Evolutionary conservation across 2,329 filamentous ascomycete species (phyloP), one percentile per base, ranked within the genome.

Genomic region (Anthostomella pinea): DNA sequence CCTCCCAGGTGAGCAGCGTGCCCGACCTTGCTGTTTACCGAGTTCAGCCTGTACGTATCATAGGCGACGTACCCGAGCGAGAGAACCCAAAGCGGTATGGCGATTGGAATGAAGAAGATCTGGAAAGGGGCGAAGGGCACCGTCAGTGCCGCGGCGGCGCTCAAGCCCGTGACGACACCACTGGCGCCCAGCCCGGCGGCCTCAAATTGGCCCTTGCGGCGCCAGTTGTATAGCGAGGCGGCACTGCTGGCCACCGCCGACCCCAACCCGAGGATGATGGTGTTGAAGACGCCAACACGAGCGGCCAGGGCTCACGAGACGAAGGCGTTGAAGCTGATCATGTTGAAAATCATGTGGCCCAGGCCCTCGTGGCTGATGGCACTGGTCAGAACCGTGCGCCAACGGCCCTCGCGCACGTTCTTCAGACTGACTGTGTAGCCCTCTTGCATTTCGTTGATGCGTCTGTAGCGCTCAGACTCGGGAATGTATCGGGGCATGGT

Each of bases 1-100:
- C 52, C 52, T 3, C 52, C 52, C 2, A 55, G 37, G 22, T 55
- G 52, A 9, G 49, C 52, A 7, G 52, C 49, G 27, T 55, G 50
- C 5, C 49, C 52, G 14, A 52, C 38, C n/a, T n/a, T n/a, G n/a
- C n/a, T n/a, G n/a, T n/a, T n/a, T n/a, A n/a, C n/a, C n/a, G n/a
- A n/a, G n/a, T n/a, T n/a, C n/a, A n/a, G n/a, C n/a, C n/a, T n/a
- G n/a, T n/a, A n/a, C n/a, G n/a, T n/a, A n/a, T n/a, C n/a, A n/a
- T n/a, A n/a, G n/a, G n/a, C n/a, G n/a, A n/a, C n/a, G n/a, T n/a
- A n/a, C n/a, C n/a, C n/a, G n/a, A n/a, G n/a, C n/a, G n/a, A n/a
- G n/a, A n/a, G n/a, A n/a, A n/a, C n/a, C n/a, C n/a, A n/a, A n/a
- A n/a, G n/a, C n/a, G 47, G 34, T 8, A 53, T 35, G 3, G 26